phyloP scores from a whole-genome alignment of 163 green algal genomes.

The Chlamydomonas reinhardtii region DNA sequence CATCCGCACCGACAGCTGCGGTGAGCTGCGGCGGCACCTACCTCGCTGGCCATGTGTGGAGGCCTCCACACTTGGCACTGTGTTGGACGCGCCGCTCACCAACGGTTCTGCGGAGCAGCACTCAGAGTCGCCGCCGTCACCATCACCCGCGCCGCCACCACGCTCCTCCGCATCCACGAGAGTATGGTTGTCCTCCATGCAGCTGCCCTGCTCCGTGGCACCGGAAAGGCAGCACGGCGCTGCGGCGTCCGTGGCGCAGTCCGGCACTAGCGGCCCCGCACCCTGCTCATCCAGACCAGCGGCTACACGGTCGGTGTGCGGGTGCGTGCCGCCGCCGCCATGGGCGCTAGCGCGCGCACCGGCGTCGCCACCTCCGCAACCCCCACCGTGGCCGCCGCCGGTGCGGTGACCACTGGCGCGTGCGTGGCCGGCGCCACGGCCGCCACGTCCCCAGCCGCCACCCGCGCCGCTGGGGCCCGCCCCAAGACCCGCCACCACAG shows the following conservation, averaged over 20 bases:
- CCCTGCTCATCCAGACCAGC: neutral
- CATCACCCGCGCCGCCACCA: conserved; percentile 12
- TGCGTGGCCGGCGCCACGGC: neutral
- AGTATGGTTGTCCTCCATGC: conserved; percentile 57
- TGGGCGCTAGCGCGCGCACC: too few relatives aligned
- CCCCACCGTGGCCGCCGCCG: neutral
- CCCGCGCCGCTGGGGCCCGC: too few relatives aligned
- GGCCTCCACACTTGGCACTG: conserved; percentile 44
- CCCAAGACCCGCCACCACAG: too few relatives aligned
- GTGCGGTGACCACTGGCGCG: neutral
- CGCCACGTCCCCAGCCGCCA: too few relatives aligned
- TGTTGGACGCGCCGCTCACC: conserved; percentile 47
- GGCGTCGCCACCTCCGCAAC: neutral
- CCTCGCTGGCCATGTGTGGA: conserved; percentile 38
- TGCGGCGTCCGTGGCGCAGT: conserved; percentile 38
- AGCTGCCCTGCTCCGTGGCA: conserved; percentile 50
- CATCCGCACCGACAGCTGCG: conserved; percentile 46
- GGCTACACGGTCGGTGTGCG: neutral
- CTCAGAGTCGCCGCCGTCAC: conserved; percentile 39
- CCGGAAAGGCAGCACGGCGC: conserved; percentile 21
- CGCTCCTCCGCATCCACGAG: conserved; percentile 39
- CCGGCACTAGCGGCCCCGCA: neutral
- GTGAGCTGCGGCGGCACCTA: conserved; percentile 20
- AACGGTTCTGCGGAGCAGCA: conserved; percentile 44
- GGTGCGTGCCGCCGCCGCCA: neutral